Evolutionary conservation across 176 grass and related monocot species (phyloP).

Genomic region (Canna indica): DNA sequence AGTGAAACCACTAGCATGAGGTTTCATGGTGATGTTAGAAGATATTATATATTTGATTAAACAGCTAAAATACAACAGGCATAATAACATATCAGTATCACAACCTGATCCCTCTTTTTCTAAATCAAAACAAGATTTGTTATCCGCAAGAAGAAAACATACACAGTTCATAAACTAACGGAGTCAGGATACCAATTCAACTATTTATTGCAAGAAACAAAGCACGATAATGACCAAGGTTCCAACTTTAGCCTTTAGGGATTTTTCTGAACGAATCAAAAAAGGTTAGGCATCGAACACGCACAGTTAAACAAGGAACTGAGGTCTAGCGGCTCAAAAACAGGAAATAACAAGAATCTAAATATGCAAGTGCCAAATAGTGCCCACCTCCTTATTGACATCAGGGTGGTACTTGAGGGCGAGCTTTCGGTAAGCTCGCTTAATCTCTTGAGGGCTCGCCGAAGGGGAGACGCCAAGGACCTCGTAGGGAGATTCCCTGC

Average conservation of each 20-base stretch:
- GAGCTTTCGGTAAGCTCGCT: conserved; percentile 72
- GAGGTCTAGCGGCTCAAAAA: neutral
- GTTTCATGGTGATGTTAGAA: neutral
- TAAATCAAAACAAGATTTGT: too few relatives aligned
- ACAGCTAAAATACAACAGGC: neutral
- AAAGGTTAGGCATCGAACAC: neutral
- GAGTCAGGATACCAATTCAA: too few relatives aligned
- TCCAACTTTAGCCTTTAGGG: neutral
- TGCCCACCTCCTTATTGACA: conserved; percentile 46
- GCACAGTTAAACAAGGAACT: neutral
- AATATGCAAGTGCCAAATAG: neutral
- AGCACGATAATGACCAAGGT: neutral
- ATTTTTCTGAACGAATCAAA: neutral
- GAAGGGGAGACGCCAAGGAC: conserved; percentile 65
- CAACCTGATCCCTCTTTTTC: too few relatives aligned
- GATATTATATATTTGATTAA: neutral
- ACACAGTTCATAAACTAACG: too few relatives aligned
- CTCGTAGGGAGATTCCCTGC: conserved; percentile 62
- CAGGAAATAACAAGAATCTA: neutral
- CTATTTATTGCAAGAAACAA: neutral
- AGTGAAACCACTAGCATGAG: neutral
- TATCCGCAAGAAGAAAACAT: too few relatives aligned
- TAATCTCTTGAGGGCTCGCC: conserved; percentile 57
- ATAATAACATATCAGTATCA: neutral
- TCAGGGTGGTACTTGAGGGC: conserved; percentile 73